Evolutionary conservation across 257 asterid species (phyloP), one percentile per base, ranked within the genome.

Genomic region (Leptodermis oblonga): DNA sequence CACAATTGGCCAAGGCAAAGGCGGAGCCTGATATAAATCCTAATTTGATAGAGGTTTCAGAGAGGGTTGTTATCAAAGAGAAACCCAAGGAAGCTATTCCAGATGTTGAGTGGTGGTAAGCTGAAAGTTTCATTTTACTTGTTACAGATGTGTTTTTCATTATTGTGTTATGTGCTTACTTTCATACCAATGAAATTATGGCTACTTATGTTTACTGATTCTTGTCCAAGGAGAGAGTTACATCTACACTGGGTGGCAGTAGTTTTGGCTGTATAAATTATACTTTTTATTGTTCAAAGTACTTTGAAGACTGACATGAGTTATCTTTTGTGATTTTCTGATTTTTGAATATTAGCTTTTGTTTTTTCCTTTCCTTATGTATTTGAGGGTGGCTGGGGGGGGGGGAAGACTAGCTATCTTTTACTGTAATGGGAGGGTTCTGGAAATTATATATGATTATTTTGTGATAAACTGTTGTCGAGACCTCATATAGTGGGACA

Each of bases 91-190:
- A 94, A 60, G 64, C 87, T 20, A 88, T 91, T 73, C 99, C 99
- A 18, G 99, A 90, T 41, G 86, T 91, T 7, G 99, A 94, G 92
- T 89, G 97, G 97, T 94, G 99, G 99, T 93, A 84, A 85, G 96
- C 77, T 54, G 37, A 66, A 76, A 68, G 25, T 36, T 3, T 22
- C 14, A 42, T 11, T 62, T 3, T 51, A 25, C 49, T n/a, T 51
- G 7, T 13, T 67, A 13, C 12, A 9, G 0, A 0, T 46, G 65
- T 17, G 11, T 5, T 65, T 26, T 49, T 15, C 23, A 22, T 34
- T 46, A 8, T 20, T 34, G 48, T 2, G 12, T 30, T 9, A 55
- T 58, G 64, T 11, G 20, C 10, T 13, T 3, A 25, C 31, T 55
- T 55, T 55, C 20, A 26, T 2, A 25, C 23, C 45, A n/a, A 6